A percentile compares a stretch with the other conserved stretches of the same genome.
These are phyloP conservation scores for Didymella lethalis DNA, from an alignment of 2,329 filamentous ascomycete genomes.

Conservation along the genomic window DNA sequence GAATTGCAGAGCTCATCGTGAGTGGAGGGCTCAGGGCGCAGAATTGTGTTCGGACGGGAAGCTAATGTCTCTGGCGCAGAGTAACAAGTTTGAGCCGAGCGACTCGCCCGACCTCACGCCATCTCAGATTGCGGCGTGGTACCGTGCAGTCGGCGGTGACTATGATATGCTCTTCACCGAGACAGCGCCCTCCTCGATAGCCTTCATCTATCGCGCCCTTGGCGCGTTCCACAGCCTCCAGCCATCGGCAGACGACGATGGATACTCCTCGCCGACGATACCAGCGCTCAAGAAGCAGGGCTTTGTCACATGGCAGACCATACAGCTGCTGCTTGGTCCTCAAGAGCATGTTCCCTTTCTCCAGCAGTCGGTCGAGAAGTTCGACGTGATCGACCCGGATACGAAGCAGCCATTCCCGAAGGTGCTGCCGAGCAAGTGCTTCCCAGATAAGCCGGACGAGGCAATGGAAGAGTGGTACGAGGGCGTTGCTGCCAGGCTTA, in stretches of 20 bases:
- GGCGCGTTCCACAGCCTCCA: slow-evolving; percentile 90
- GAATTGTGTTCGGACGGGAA: not conserved
- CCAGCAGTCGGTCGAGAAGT: slow-evolving; percentile 79
- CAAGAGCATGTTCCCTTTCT: slow-evolving; percentile 87
- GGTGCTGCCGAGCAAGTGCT: slow-evolving; percentile 69
- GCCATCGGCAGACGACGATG: slow-evolving; percentile 67
- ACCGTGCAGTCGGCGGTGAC: slow-evolving; percentile 57
- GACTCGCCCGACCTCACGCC: slow-evolving; percentile 58
- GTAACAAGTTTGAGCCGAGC: slow-evolving; percentile 53
- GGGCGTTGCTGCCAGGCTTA: slow-evolving; percentile 73
- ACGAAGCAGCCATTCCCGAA: slow-evolving; percentile 67
- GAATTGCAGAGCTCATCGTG: slow-evolving; percentile 58
- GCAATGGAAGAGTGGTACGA: slow-evolving; percentile 90
- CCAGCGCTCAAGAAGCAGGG: slow-evolving; percentile 84
- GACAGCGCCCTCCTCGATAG: slow-evolving; percentile 76
- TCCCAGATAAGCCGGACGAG: slow-evolving; percentile 75
- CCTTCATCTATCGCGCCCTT: slow-evolving; percentile 90
- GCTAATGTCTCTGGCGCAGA: slow-evolving; percentile 42
- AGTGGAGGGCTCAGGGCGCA: slow-evolving; percentile 19
- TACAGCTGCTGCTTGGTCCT: slow-evolving; percentile 86
- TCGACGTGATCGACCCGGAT: slow-evolving; percentile 76
- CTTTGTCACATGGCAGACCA: slow-evolving; percentile 92
- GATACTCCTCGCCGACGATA: slow-evolving; percentile 77
- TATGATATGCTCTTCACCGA: slow-evolving; percentile 74
- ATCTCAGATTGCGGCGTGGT: slow-evolving; percentile 59